Base-by-base conservation (phyloP, 208 protist species). In the Trypanosoma platydactyli region DNA sequence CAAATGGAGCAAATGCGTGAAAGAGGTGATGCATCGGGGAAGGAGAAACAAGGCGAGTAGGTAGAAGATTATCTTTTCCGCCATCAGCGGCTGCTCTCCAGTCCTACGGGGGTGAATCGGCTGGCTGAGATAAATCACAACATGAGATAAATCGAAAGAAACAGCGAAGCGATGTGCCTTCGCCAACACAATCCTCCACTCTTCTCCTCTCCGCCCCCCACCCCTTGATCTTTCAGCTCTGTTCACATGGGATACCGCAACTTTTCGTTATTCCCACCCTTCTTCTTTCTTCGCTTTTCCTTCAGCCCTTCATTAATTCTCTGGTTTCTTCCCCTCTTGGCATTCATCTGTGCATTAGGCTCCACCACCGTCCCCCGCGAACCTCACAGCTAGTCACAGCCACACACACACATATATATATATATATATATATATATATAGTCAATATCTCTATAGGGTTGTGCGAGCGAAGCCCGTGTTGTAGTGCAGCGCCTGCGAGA, bases 401-500 rank as follows among this genome's bases (percentile, higher is more conserved):
- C 25, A 46, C 9, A 27, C 25, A 51, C 54, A 41, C 54, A 59
- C 33, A 51, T 16, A 51, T 1, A 61, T 9, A 29, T 4, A 30
- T 1, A 48, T 27, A 38, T 33, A 58, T 24, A 48, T 45, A 33
- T 11, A 53, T 41, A n/a, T 16, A 20, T 5, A 35, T 49, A 16
- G 18, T 55, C 30, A 25, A 35, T 59, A 22, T 16, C 40, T 57
- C 44, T 66, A 76, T 22, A 75, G 30, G 6, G 51, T 63, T 20
- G 58, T 74, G 33, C 79, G 68, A 16, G 62, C 62, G 49, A 94
- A 94, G 0, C 89, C 89, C 1, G 76, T 83, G 79, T 94, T 92
- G 73, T 87, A 86, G 49, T 92, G 81, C 46, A 94, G 82, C 9
- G 85, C 78, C 72, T 92, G 85, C 1, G 84, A 76, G 9, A 94